Conservation (phyloP, 2,329 filamentous ascomycete species). For the Cadophora gregata region DNA sequence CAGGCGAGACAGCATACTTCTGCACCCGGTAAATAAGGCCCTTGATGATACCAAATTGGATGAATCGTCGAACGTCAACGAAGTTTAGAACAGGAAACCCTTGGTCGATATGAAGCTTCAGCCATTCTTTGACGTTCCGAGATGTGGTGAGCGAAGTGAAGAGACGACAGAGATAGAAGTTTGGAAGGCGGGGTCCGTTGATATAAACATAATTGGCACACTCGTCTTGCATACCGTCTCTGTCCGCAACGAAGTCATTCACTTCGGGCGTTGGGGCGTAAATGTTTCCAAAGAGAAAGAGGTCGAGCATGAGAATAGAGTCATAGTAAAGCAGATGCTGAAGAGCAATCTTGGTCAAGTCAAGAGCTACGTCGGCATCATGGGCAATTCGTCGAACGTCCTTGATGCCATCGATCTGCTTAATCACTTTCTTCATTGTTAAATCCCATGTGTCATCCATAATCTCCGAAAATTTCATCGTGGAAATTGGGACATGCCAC, state of each 20-base stretch:
- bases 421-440: conserved; percentile 79
- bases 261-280: conserved; percentile 85
- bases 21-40: conserved; percentile 92
- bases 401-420: conserved; percentile 88
- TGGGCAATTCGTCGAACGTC: conserved; percentile 87
- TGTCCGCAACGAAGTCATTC: conserved; percentile 77
- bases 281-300: conserved; percentile 92
- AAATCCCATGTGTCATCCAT: conserved; percentile 76
- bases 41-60: conserved; percentile 96
- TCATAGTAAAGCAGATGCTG: conserved; percentile 93
- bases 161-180: conserved; percentile 76
- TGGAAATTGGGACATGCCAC: conserved; percentile 88
- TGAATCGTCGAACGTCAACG: conserved; percentile 87
- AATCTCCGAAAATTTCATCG: conserved; percentile 68
- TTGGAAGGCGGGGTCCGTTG: conserved; percentile 49
- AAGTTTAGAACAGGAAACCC: conserved; percentile 71
- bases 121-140: conserved; percentile 86
- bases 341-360: conserved; percentile 84
- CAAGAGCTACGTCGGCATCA: conserved; percentile 83
- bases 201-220: conserved; percentile 78
- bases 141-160: conserved; percentile 87
- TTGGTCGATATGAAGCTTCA: conserved; percentile 72
- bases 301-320: conserved; percentile 86
- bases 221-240: conserved; percentile 79
- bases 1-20: conserved; percentile 80